Conservation (phyloP, 352 stramenopile genomes). For the Globisporangium canariense region DNA sequence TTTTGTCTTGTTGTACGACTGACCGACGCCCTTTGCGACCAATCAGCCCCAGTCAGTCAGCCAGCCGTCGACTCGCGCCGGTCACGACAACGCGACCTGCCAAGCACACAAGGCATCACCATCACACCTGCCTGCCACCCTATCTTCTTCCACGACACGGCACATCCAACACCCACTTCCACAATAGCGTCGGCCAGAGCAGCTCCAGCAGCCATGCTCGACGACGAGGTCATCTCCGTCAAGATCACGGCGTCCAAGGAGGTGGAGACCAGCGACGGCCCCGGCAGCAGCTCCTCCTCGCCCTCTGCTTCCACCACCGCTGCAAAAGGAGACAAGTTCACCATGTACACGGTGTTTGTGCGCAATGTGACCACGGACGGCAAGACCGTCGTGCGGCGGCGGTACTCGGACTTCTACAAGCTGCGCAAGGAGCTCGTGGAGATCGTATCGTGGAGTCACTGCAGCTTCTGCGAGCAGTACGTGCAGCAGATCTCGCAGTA, state of each 20-base stretch:
- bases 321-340: constrained; percentile 59
- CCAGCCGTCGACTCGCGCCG: background rate
- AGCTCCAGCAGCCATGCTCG: constrained; percentile 37
- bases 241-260: constrained; percentile 65
- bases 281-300: background rate
- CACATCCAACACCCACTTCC: background rate
- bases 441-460: constrained; percentile 77
- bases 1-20: constrained; percentile 1
- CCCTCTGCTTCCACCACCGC: constrained; percentile 8
- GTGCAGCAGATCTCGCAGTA: constrained; percentile 69
- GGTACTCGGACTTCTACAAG: constrained; percentile 87
- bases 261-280: constrained; percentile 23
- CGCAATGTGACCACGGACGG: constrained; percentile 63
- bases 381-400: constrained; percentile 73
- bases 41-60: background rate
- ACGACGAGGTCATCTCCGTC: constrained; percentile 62
- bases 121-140: background rate
- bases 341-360: constrained; percentile 85
- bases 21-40: background rate
- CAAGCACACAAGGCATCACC: background rate
- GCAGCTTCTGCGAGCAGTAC: constrained; percentile 58
- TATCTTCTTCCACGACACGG: background rate
- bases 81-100: constrained; percentile 9
- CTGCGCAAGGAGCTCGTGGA: constrained; percentile 82
- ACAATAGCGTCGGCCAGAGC: constrained; percentile 2